phyloP scores from a whole-genome alignment of 2,329 filamentous ascomycete species.

The Monosporascus sp. region DNA sequence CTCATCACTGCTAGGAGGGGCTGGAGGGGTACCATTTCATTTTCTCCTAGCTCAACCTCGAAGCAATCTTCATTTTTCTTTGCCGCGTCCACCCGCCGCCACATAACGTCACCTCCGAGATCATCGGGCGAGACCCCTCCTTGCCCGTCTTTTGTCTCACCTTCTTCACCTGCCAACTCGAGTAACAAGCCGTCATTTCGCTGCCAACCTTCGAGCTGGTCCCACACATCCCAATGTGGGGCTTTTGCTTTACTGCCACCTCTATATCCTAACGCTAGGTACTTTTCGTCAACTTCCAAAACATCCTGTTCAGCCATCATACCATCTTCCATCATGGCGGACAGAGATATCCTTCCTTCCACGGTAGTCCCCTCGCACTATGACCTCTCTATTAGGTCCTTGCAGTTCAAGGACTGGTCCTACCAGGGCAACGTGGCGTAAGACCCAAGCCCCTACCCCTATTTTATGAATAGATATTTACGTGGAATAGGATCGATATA shows the following conservation, averaged over 20 bases:
- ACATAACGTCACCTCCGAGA: neutral
- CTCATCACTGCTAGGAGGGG: neutral
- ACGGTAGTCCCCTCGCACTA: conserved; percentile 81
- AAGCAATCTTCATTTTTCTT: neutral
- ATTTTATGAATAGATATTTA: conserved; percentile 2
- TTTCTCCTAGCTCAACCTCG: neutral
- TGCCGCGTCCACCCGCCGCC: neutral
- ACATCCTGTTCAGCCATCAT: conserved; percentile 24
- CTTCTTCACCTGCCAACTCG: neutral
- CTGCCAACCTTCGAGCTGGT: neutral
- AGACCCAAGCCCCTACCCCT: conserved; percentile 12
- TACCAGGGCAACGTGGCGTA: conserved; percentile 76
- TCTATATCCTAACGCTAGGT: conserved; percentile 2
- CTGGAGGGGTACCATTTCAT: neutral
- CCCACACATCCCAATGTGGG: neutral
- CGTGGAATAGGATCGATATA: conserved; percentile 58
- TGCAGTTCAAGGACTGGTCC: conserved; percentile 69
- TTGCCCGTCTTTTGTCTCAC: neutral
- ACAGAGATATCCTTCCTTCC: conserved; percentile 58
- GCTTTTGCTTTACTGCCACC: neutral
- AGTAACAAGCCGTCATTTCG: neutral
- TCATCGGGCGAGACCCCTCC: neutral
- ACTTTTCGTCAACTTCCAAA: conserved; percentile 22
- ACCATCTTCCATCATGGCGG: conserved; percentile 42
- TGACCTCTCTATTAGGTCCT: conserved; percentile 70